Evolutionary conservation across 768 basidiomycete species (phyloP).

Genomic region (Russula foetens): DNA sequence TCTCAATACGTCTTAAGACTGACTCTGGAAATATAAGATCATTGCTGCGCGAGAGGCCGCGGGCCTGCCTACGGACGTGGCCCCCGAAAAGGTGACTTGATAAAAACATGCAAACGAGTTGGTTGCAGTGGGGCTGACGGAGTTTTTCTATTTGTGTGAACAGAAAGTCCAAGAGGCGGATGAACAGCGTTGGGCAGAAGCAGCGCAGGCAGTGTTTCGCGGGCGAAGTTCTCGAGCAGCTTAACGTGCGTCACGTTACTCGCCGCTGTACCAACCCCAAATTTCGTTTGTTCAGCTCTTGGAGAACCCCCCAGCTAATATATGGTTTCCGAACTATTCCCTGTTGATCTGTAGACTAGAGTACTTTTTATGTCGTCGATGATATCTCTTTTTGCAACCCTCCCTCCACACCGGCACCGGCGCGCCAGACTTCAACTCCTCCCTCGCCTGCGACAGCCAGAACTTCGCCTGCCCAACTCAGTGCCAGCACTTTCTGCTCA

Average conservation of each 20-base stretch:
- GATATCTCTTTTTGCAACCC: constrained; percentile 10
- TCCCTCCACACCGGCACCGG: constrained; percentile 21
- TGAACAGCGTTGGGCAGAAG: constrained; percentile 15
- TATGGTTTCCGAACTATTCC: background rate
- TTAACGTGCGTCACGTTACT: background rate
- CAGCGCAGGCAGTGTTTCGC: constrained; percentile 11
- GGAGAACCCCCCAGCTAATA: background rate
- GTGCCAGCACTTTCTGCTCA: constrained; percentile 50
- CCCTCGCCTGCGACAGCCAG: constrained; percentile 25
- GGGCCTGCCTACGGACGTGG: constrained; percentile 9
- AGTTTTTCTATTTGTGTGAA: background rate
- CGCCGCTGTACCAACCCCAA: background rate
- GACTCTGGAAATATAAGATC: background rate
- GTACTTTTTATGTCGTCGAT: background rate
- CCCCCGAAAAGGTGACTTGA: constrained; percentile 7
- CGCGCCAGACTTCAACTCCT: constrained; percentile 26
- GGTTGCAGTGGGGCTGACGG: background rate
- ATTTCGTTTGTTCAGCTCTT: background rate
- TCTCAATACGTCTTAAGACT: background rate
- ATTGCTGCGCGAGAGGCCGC: constrained; percentile 14
- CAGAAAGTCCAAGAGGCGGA: constrained; percentile 16
- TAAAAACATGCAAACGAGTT: background rate
- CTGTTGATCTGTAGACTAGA: background rate
- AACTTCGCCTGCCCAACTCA: constrained; percentile 24
- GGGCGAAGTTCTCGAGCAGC: background rate